These are phyloP conservation scores for Aureobasidium vineae DNA, from an alignment of 2,329 filamentous ascomycete species.

Conservation along the genomic window DNA sequence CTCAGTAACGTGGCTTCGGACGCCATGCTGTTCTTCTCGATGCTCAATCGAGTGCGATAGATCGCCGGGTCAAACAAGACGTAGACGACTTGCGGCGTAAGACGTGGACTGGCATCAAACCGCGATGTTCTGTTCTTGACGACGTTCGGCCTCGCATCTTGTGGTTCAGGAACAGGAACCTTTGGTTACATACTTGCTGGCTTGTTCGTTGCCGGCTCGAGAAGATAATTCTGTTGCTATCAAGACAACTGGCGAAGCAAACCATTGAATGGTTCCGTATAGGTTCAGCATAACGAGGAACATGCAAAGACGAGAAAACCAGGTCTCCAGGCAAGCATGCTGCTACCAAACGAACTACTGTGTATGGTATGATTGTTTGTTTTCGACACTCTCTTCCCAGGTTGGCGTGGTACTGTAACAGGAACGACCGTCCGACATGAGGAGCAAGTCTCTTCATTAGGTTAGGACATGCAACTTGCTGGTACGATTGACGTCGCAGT, in stretches of 20 bases:
- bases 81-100: conserved; percentile 60
- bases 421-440: conserved; percentile 67
- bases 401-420: conserved; percentile 59
- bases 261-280: conserved; percentile 4
- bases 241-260: neutral
- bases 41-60: too few relatives aligned
- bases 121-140: conserved; percentile 85
- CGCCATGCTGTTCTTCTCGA: conserved; percentile 30
- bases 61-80: conserved; percentile 33
- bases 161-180: conserved; percentile 76
- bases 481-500: conserved; percentile 66
- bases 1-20: neutral
- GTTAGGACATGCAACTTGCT: conserved; percentile 63
- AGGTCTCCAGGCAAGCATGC: conserved; percentile 66
- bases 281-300: neutral
- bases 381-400: conserved; percentile 73
- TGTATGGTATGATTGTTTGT: conserved; percentile 72
- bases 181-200: conserved; percentile 60
- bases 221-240: neutral
- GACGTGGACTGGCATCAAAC: conserved; percentile 81
- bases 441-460: conserved; percentile 75
- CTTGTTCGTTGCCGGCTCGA: neutral
- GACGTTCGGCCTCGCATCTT: conserved; percentile 78
- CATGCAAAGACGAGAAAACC: neutral
- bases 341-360: conserved; percentile 72